phyloP scores from a whole-genome alignment of 2,329 filamentous ascomycete species.

The Aphanoascus verrucosus region DNA sequence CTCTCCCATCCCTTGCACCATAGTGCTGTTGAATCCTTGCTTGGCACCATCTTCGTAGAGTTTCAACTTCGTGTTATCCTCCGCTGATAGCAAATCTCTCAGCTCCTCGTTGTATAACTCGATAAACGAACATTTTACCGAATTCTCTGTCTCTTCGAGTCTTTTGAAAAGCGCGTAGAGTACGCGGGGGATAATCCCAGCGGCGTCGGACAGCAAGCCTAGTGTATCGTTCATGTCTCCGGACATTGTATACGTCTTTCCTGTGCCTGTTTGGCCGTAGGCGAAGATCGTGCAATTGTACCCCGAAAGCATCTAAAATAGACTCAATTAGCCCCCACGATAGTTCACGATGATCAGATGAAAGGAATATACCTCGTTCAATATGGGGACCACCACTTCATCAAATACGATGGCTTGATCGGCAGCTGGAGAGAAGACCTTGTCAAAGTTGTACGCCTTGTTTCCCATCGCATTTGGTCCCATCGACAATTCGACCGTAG shows the following conservation, averaged over 20 bases:
- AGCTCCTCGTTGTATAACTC: constrained; percentile 98
- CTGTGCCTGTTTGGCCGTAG: constrained; percentile 94
- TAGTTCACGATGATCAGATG: neutral
- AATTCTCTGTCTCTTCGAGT: constrained; percentile 72
- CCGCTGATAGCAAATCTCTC: constrained; percentile 71
- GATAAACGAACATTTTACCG: constrained; percentile 96
- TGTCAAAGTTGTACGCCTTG: constrained; percentile 94
- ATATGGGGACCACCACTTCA: constrained; percentile 82
- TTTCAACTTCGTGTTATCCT: constrained; percentile 79
- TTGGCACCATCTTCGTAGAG: constrained; percentile 75
- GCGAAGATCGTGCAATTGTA: constrained; percentile 99
- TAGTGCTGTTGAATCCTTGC: constrained; percentile 65
- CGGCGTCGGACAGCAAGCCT: constrained; percentile 77
- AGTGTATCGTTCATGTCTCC: constrained; percentile 86
- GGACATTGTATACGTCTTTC: constrained; percentile 99
- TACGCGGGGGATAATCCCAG: constrained; percentile 89
- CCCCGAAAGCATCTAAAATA: constrained; percentile 67
- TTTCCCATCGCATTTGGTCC: constrained; percentile 85
- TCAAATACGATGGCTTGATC: constrained; percentile 93
- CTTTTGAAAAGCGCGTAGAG: constrained; percentile 78
- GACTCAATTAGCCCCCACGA: neutral
- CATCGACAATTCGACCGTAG: constrained; percentile 77
- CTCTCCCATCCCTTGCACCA: constrained; percentile 98
- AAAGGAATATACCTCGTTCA: constrained; percentile 64
- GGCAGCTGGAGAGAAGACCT: constrained; percentile 88